A percentile compares a stretch with the other conserved stretches of the same genome.
Evolutionary conservation across 768 basidiomycete species (phyloP).

Genomic region (Solioccasus polychromus): DNA sequence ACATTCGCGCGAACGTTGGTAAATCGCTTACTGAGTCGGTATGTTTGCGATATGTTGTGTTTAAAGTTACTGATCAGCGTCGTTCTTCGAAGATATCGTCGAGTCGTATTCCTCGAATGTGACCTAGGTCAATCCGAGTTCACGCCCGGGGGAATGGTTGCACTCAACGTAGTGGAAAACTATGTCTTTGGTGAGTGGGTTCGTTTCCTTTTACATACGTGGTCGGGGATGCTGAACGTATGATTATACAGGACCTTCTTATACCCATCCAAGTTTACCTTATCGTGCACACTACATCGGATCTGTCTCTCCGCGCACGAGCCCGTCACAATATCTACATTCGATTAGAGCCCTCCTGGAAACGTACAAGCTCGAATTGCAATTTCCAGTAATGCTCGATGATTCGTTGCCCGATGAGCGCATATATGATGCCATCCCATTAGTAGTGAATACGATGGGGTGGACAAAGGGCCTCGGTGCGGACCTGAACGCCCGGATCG

Average conservation of each 20-base stretch:
- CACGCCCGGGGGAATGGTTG: slow-evolving; percentile 80
- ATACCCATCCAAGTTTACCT: slow-evolving; percentile 77
- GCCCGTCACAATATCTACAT: slow-evolving; percentile 73
- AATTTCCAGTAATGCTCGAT: slow-evolving; percentile 37
- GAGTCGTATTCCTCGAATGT: slow-evolving; percentile 90
- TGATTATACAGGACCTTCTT: slow-evolving; percentile 67
- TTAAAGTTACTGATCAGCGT: neutral
- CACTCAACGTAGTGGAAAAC: slow-evolving; percentile 65
- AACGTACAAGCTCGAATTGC: slow-evolving; percentile 66
- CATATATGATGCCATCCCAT: slow-evolving; percentile 62
- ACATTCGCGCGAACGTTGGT: slow-evolving; percentile 74
- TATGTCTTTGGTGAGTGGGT: slow-evolving; percentile 63
- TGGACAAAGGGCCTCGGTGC: slow-evolving; percentile 94
- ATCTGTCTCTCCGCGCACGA: slow-evolving; percentile 69
- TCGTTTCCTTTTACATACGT: neutral
- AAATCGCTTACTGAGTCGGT: slow-evolving; percentile 66
- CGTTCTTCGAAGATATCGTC: slow-evolving; percentile 51
- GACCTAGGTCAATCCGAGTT: slow-evolving; percentile 96
- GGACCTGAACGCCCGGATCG: slow-evolving; percentile 70
- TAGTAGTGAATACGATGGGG: slow-evolving; percentile 95
- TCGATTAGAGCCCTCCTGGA: slow-evolving; percentile 66
- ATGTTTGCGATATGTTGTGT: slow-evolving; percentile 1
- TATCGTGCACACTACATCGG: slow-evolving; percentile 80
- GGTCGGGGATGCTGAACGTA: neutral
- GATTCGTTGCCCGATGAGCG: slow-evolving; percentile 34